A percentile compares a stretch with the other conserved stretches of the same genome.
These are phyloP conservation scores for Elsinoe ampelina DNA, from an alignment of 2,329 filamentous ascomycete genomes.

Conservation along the genomic window DNA sequence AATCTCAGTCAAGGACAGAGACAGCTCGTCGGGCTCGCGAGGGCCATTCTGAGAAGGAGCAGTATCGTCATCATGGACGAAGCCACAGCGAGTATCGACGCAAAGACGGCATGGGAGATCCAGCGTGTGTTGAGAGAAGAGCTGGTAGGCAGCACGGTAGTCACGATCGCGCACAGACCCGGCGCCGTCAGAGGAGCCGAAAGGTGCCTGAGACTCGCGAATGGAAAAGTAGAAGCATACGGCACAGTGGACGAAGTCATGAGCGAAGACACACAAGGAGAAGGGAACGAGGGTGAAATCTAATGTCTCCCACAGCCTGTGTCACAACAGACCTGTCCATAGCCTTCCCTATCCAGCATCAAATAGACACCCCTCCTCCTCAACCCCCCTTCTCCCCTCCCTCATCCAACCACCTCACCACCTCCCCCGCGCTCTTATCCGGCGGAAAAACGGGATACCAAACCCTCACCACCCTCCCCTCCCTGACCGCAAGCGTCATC, in stretches of 20 bases:
- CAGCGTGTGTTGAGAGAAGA: conserved; percentile 48
- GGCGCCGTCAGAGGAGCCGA: conserved; percentile 53
- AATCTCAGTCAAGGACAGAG: conserved; percentile 57
- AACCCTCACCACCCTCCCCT: conserved; percentile 33
- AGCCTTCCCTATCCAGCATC: no score
- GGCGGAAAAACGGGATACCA: conserved; percentile 39
- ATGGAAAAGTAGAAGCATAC: conserved; percentile 38
- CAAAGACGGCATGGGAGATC: conserved; percentile 49
- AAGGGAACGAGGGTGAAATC: not conserved
- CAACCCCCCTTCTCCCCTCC: not conserved
- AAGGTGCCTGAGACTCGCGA: conserved; percentile 45
- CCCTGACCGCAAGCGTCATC: conserved; percentile 31
- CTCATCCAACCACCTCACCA: conserved; percentile 26
- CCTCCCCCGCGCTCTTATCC: conserved; percentile 31
- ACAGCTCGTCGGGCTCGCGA: conserved; percentile 54
- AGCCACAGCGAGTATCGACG: conserved; percentile 56
- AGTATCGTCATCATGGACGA: conserved; percentile 57
- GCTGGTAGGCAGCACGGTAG: conserved; percentile 50
- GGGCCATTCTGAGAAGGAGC: conserved; percentile 53
- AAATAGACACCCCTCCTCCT: no score
- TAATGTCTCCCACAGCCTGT: not conserved
- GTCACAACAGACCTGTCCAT: no score
- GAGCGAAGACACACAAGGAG: not conserved
- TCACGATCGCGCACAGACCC: conserved; percentile 56
- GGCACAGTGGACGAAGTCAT: conserved; percentile 27